A percentile compares a stretch with the other conserved stretches of the same genome.
Evolutionary conservation across 2,329 filamentous ascomycete genomes (phyloP).

Genomic region (Fusarium sp.): DNA sequence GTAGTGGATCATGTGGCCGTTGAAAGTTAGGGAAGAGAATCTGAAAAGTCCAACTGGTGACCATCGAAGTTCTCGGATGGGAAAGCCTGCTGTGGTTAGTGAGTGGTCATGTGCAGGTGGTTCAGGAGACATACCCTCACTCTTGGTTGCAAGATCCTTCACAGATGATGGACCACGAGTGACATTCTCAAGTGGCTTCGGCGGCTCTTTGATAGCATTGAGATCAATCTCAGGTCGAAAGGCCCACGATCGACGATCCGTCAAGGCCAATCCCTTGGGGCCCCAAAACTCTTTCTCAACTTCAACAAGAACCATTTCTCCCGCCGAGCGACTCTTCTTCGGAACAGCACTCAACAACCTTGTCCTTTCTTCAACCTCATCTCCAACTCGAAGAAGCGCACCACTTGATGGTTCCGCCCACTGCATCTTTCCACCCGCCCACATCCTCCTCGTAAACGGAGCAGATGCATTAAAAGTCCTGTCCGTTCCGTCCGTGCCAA

Average conservation of each 20-base stretch:
- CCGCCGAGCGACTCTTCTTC: constrained; percentile 65
- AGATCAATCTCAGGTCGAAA: constrained; percentile 52
- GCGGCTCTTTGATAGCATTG: constrained; percentile 19
- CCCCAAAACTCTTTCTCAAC: constrained; percentile 70
- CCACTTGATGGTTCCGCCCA: constrained; percentile 50
- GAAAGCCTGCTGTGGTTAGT: constrained; percentile 30
- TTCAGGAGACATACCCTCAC: constrained; percentile 12
- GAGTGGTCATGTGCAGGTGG: rapidly evolving
- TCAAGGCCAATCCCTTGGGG: constrained; percentile 60
- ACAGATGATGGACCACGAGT: constrained; percentile 39
- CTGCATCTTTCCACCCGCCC: constrained; percentile 70
- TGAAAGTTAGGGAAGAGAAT: constrained; percentile 87
- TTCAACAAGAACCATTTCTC: constrained; percentile 73
- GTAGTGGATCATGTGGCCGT: constrained; percentile 87
- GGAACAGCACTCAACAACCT: constrained; percentile 62
- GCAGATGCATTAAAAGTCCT: constrained; percentile 66
- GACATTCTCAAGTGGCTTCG: constrained; percentile 29
- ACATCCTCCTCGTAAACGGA: constrained; percentile 74
- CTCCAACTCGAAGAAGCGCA: constrained; percentile 60
- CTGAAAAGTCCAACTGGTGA: constrained; percentile 72
- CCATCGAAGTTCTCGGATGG: constrained; percentile 51
- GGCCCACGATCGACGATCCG: constrained; percentile 65
- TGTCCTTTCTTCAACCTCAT: constrained; percentile 67
- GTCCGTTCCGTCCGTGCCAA: constrained; percentile 71
- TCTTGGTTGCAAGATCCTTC: constrained; percentile 31